Conservation (phyloP, 352 stramenopile species). For the Globisporangium alternatum region DNA sequence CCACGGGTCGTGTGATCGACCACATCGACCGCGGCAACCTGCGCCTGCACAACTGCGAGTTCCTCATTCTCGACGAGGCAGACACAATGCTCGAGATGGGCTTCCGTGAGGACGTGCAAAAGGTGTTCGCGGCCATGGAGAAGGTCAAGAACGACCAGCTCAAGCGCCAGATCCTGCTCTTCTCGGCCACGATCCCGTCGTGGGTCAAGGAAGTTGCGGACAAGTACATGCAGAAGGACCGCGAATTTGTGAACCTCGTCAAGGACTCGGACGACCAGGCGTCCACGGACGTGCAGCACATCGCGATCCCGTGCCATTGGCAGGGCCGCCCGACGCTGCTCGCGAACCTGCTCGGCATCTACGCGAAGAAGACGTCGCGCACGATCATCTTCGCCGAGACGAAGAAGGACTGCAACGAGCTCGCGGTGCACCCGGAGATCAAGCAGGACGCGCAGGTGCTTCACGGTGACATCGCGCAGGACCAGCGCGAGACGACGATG, state of each 20-base stretch:
- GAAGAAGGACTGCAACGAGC: slow-evolving; percentile 94
- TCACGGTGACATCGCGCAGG: slow-evolving; percentile 96
- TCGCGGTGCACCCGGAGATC: slow-evolving; percentile 87
- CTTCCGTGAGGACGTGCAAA: slow-evolving; percentile 94
- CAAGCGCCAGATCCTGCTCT: slow-evolving; percentile 86
- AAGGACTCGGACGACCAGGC: slow-evolving; percentile 88
- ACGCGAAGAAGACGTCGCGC: slow-evolving; percentile 84
- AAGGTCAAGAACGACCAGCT: slow-evolving; percentile 54
- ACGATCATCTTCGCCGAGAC: slow-evolving; percentile 95
- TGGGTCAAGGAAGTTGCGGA: slow-evolving; percentile 91
- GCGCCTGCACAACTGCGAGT: slow-evolving; percentile 84
- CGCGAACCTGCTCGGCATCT: slow-evolving; percentile 75
- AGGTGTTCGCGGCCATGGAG: slow-evolving; percentile 87
- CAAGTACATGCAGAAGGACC: slow-evolving; percentile 89
- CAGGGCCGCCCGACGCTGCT: slow-evolving; percentile 76
- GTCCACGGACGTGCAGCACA: slow-evolving; percentile 90
- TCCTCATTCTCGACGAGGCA: slow-evolving; percentile 93
- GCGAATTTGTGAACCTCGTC: slow-evolving; percentile 91
- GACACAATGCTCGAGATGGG: slow-evolving; percentile 97
- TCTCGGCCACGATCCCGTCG: slow-evolving; percentile 92
- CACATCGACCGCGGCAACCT: slow-evolving; percentile 92
- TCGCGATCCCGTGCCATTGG: slow-evolving; percentile 92
- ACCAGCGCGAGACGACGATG: slow-evolving; percentile 97
- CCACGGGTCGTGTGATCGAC: slow-evolving; percentile 91
- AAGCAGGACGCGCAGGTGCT: slow-evolving; percentile 88